Conservation (phyloP, 2,329 filamentous ascomycete species). For the Trematosphaeria pertusa region DNA sequence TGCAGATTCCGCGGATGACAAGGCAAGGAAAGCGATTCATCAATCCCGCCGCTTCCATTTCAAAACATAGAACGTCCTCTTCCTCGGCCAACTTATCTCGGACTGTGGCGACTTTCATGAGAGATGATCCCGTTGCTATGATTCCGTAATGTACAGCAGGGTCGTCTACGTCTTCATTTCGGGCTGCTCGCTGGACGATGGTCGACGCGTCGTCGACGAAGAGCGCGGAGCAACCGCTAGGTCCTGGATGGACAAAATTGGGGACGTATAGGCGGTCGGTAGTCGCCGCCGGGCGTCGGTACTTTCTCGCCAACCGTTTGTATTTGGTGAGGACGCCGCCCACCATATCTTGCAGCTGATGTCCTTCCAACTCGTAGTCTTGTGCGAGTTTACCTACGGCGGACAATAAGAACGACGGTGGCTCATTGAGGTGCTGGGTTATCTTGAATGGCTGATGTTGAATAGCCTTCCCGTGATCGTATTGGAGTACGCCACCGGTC, state of each 20-base stretch:
- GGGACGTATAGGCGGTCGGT: too few relatives aligned
- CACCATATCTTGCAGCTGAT: slow-evolving; percentile 32
- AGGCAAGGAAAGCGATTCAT: slow-evolving; percentile 12
- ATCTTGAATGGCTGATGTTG: too few relatives aligned
- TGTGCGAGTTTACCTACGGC: slow-evolving; percentile 15
- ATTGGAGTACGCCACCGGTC: slow-evolving; percentile 37
- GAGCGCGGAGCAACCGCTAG: background rate
- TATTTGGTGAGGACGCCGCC: slow-evolving; percentile 29
- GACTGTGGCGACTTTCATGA: too few relatives aligned
- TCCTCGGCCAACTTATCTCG: slow-evolving; percentile 1
- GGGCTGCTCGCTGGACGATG: background rate
- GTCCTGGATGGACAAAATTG: slow-evolving; percentile 30
- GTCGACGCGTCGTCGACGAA: background rate
- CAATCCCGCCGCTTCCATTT: slow-evolving; percentile 11
- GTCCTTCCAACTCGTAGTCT: too few relatives aligned
- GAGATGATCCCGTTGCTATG: too few relatives aligned
- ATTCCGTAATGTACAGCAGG: too few relatives aligned
- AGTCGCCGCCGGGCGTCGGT: too few relatives aligned
- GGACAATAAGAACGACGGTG: too few relatives aligned
- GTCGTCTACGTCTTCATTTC: background rate
- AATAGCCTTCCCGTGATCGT: slow-evolving; percentile 28
- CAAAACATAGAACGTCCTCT: slow-evolving; percentile 8
- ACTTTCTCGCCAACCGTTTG: too few relatives aligned
- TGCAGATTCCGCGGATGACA: slow-evolving; percentile 9
- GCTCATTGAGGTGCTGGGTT: too few relatives aligned